Base-by-base conservation (phyloP, 164 flowering plant genomes). In the Macadamia integrifolia region DNA sequence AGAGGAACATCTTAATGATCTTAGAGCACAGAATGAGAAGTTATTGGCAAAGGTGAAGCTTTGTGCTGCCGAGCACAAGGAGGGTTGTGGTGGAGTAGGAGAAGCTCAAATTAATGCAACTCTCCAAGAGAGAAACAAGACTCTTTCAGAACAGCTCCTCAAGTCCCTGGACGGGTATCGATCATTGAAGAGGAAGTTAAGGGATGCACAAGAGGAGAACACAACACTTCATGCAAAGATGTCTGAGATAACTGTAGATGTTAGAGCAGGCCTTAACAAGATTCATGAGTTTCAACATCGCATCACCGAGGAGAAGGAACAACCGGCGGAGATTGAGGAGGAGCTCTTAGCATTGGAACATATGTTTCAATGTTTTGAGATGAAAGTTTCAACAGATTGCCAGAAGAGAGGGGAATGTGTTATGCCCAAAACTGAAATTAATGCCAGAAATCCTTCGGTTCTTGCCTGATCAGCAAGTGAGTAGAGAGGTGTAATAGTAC, bases 1-100 rank as follows among this genome's bases (percentile, higher is more conserved):
- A 80, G 98, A 93, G 72, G 94, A 93, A 58, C 85, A 82, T 44
- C 35, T 88, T 7, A 78, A 71, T 67, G 92, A 91, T 62, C 82
- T 89, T 1, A 87, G 72, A 62, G 86, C 77, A 0, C 98, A 89
- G 70, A 93, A 91, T 63, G 91, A 80, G 76, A 78, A 30, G 64
- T 63, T 93, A 69, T 58, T 82, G 69, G 76, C 60, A 0, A 91
- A 85, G 56, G 80, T 88, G 1, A 77, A 82, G 32, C 68, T 78
- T 31, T 81, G 78, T 62, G 82, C 80, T 0, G 55, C 76, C 0
- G 82, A 80, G 66, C 85, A 88, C 69, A 81, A 62, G 23, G 84
- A 63, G 74, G 14, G 44, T 44, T 1, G 23, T 11, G 58, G 55
- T 11, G 66, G 55, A n/a, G 23, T 23, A 23, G 82, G 61, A 6